phyloP scores from a whole-genome alignment of 495 filamentous ascomycete species.

The Penicillium lividum region DNA sequence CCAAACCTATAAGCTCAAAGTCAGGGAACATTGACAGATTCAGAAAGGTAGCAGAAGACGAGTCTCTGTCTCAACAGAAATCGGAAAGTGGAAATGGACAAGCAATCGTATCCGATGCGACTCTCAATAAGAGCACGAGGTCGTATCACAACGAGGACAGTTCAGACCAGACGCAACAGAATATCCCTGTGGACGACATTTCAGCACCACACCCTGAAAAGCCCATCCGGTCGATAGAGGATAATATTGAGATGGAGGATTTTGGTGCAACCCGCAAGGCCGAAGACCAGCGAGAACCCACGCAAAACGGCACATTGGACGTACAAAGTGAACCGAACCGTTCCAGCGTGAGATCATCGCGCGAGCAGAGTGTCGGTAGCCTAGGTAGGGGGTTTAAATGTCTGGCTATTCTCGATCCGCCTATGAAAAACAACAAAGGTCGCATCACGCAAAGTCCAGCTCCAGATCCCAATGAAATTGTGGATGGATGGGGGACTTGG shows the following conservation, averaged over 20 bases:
- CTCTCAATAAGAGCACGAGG: background rate
- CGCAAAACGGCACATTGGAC: background rate
- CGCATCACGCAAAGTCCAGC: background rate
- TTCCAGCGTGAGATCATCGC: background rate
- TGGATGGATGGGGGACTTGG: background rate
- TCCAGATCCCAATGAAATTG: background rate
- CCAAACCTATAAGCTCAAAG: background rate
- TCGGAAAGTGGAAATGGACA: background rate
- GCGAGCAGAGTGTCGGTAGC: background rate
- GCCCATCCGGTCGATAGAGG: background rate
- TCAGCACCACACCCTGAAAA: background rate
- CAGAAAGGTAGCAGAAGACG: background rate
- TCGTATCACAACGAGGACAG: background rate
- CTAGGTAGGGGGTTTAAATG: background rate
- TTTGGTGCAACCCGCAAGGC: background rate
- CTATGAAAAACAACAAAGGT: background rate
- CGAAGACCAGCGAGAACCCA: background rate
- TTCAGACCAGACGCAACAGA: background rate
- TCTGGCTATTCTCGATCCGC: background rate
- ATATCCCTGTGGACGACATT: background rate
- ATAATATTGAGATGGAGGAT: background rate
- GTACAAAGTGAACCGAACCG: background rate
- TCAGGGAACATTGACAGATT: background rate
- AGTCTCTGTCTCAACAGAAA: background rate
- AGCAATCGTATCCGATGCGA: background rate